Evolutionary conservation across 148 eudicot genomes (phyloP), one percentile per base, ranked within the genome.

Genomic region (Polygonum aviculare): DNA sequence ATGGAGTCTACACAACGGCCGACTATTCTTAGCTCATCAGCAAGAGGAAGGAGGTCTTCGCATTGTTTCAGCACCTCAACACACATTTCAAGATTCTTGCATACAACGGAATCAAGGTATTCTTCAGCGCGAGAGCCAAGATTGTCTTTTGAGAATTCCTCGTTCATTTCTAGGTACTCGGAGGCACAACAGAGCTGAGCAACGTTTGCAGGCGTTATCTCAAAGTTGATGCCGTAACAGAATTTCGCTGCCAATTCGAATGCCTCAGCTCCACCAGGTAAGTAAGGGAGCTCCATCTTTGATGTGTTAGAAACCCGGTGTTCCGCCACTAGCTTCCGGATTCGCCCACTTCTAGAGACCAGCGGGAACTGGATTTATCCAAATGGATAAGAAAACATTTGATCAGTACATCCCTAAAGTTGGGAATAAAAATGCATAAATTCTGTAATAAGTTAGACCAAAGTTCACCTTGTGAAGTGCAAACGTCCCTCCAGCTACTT

Each of bases 241-340:
- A 89, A 95, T 76, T 95, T 90, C 11, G 98, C 97, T n/a, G 92
- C 98, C 41, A 92, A 80, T 83, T 95, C 97, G 62, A 95, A 95
- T 77, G 90, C 47, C 74, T 92, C 93, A 1, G 91, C 82, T 11
- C 98, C 97, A 35, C 98, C 98, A 15, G 97, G 96, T 65, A 92
- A 78, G 80, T 83, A 60, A 50, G 72, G 83, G 33, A 95, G 91
- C 82, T 92, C 91, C 33, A 90, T 77, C 54, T 79, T 85, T 72
- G 93, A 89, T 63, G 76, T 83, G 51, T 84, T 89, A 3, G 96
- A 80, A 22, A 86, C 93, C 19, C 91, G 81, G 79, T 80, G 78
- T 69, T 89, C 94, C 47, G 96, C 87, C 18, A 95, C 86, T 77
- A 92, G 73, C 80, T 86, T 95, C 48, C 97, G 84, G 50, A 95